Evolutionary conservation across 2,329 filamentous ascomycete species (phyloP).

Genomic region (Scedosporium apiospermum): DNA sequence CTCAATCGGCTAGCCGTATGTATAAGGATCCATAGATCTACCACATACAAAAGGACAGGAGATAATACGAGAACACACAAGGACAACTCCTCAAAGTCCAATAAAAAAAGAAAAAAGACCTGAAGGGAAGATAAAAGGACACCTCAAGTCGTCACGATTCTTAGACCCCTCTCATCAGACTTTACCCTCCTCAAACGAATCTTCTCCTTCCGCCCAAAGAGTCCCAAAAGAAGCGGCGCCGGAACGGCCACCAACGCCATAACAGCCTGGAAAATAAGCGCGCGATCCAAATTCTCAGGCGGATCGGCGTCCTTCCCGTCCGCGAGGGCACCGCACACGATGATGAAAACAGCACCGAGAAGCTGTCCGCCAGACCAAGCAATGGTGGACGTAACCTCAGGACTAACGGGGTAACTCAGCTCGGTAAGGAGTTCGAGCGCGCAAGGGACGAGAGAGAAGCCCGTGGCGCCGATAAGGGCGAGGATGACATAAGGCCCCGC

Average conservation of each 20-base stretch:
- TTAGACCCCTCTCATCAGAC: constrained; percentile 27
- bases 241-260: constrained; percentile 56
- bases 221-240: constrained; percentile 57
- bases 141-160: constrained; percentile 10
- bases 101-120: not conserved
- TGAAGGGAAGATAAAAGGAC: not conserved
- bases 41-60: no score
- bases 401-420: constrained; percentile 75
- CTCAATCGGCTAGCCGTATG: no score
- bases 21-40: no score
- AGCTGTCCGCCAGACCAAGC: constrained; percentile 85
- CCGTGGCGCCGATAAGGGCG: constrained; percentile 66
- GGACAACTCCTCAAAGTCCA: no score
- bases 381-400: constrained; percentile 74
- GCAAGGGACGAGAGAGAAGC: constrained; percentile 73
- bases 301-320: constrained; percentile 42
- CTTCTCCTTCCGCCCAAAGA: constrained; percentile 53
- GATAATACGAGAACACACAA: no score
- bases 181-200: constrained; percentile 32
- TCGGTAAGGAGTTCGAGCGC: constrained; percentile 82
- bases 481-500: constrained; percentile 67
- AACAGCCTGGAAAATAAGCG: constrained; percentile 71
- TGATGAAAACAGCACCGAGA: constrained; percentile 73
- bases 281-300: constrained; percentile 61
- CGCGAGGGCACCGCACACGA: constrained; percentile 69